A percentile compares a stretch with the other conserved stretches of the same genome.
These are phyloP conservation scores for Yarrowia yakushimensis DNA, from an alignment of 805 yeast genomes.

Conservation along the genomic window DNA sequence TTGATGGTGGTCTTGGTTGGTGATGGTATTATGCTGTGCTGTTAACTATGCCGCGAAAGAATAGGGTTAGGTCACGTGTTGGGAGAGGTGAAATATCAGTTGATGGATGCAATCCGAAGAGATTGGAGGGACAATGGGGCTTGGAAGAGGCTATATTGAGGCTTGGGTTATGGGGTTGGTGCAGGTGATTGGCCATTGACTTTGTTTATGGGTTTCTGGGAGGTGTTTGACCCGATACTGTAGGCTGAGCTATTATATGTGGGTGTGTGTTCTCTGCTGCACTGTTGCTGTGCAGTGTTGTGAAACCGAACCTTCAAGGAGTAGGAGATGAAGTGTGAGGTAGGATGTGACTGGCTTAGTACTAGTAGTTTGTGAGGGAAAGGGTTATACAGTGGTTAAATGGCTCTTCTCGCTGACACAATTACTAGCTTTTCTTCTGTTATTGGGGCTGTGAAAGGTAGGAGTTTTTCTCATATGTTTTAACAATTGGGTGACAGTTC, in stretches of 20 bases:
- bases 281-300: neutral
- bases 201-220: neutral
- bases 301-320: neutral
- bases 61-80: conserved; percentile 1
- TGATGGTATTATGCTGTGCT: neutral
- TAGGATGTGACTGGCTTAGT: too few species aligned
- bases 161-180: neutral
- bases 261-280: neutral
- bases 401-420: too few species aligned
- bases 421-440: too few species aligned
- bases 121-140: neutral
- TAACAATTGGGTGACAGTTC: too few species aligned
- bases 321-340: too few species aligned
- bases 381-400: too few species aligned
- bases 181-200: neutral
- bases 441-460: too few species aligned
- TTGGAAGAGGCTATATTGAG: neutral
- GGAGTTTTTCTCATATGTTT: too few species aligned
- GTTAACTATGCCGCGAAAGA: neutral
- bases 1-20: neutral
- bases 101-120: neutral
- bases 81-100: neutral
- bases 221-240: neutral
- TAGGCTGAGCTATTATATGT: neutral
- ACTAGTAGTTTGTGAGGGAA: too few species aligned